These are phyloP conservation scores for Cenchrus purpureus DNA, from an alignment of 176 grass and related monocot genomes.

Conservation along the genomic window DNA sequence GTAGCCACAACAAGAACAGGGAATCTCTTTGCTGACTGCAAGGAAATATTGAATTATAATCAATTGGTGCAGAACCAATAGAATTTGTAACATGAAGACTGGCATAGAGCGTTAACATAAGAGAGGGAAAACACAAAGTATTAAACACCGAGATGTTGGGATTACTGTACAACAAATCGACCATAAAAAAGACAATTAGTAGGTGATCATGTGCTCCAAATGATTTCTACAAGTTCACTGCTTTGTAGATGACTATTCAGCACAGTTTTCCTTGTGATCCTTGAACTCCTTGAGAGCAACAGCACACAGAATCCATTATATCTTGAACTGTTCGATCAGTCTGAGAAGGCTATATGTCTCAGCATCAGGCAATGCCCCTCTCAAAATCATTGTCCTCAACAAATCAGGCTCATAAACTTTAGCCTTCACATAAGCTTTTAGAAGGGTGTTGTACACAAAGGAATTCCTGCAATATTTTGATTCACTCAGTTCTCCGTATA, in stretches of 20 bases:
- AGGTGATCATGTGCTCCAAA: constrained; percentile 12
- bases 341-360: constrained; percentile 83
- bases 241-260: constrained; percentile 14
- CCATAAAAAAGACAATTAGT: background rate
- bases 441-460: constrained; percentile 83
- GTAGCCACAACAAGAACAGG: constrained; percentile 74
- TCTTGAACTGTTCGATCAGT: constrained; percentile 76
- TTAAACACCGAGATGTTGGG: background rate
- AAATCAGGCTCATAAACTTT: constrained; percentile 86
- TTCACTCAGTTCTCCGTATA: constrained; percentile 81
- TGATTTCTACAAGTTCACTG: background rate
- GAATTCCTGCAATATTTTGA: constrained; percentile 82
- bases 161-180: background rate
- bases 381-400: constrained; percentile 80
- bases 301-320: constrained; percentile 21
- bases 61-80: constrained; percentile 28
- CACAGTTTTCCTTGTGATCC: constrained; percentile 1
- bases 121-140: background rate
- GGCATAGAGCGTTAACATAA: background rate
- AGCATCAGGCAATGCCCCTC: constrained; percentile 77
- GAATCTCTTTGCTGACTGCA: constrained; percentile 89
- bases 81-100: constrained; percentile 19
- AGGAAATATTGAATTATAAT: constrained; percentile 39
- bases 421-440: constrained; percentile 85
- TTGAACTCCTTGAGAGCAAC: constrained; percentile 24